Conservation (phyloP, 768 basidiomycete species). For the Serendipita vermifera region DNA sequence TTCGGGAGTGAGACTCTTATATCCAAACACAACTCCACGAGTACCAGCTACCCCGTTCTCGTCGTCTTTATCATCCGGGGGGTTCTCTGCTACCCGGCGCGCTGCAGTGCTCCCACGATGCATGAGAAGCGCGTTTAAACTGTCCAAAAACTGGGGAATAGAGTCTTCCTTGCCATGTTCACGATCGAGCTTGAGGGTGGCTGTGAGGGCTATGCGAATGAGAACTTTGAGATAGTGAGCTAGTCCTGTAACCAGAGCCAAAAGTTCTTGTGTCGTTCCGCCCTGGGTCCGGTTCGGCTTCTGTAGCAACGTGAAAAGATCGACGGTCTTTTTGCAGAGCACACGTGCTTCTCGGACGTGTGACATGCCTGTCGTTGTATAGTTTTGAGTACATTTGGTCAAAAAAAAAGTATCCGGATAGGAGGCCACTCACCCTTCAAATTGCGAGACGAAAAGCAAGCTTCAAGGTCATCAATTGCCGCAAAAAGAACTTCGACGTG, state of each 20-base stretch:
- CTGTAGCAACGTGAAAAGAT: conserved; percentile 79
- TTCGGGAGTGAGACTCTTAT: conserved; percentile 81
- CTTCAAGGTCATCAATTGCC: conserved; percentile 92
- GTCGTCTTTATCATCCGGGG: conserved; percentile 14
- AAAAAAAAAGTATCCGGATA: neutral
- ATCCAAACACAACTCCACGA: conserved; percentile 81
- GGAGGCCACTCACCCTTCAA: conserved; percentile 58
- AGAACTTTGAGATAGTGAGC: conserved; percentile 99
- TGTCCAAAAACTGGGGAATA: conserved; percentile 81
- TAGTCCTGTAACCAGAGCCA: conserved; percentile 94
- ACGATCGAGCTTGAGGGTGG: conserved; percentile 87
- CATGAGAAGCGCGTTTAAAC: conserved; percentile 80
- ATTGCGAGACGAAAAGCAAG: conserved; percentile 61
- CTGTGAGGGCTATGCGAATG: conserved; percentile 93
- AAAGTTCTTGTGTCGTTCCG: conserved; percentile 94
- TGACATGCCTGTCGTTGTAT: conserved; percentile 73
- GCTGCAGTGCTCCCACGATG: conserved; percentile 72
- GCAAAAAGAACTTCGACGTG: conserved; percentile 97
- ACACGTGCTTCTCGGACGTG: conserved; percentile 97
- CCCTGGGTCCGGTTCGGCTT: conserved; percentile 81
- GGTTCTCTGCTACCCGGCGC: conserved; percentile 41
- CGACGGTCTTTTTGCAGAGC: conserved; percentile 97
- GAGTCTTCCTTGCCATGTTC: conserved; percentile 74
- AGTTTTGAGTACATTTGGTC: neutral
- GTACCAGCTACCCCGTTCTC: conserved; percentile 56